Percentiles rank a stretch among this genome's conserved stretches.
phyloP scores from a whole-genome alignment of 202 grass and related monocot genomes.

The Brachypodium distachyon region DNA sequence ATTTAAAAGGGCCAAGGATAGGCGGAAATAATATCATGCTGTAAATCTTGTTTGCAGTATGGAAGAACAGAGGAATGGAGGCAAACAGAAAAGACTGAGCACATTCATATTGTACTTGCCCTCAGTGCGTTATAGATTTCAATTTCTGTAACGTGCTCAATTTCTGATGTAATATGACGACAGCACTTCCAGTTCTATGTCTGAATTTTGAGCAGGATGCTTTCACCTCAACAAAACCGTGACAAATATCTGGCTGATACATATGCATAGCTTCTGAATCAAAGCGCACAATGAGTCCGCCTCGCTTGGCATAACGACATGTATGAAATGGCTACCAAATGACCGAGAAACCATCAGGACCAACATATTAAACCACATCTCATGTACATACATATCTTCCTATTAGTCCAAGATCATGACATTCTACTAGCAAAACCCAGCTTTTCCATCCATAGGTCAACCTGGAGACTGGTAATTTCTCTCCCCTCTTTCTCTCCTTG shows the following conservation, averaged over 20 bases:
- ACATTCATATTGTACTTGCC: not conserved
- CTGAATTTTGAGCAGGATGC: not conserved
- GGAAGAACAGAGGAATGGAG: not conserved
- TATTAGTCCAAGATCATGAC: conserved; percentile 15
- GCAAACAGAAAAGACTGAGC: not conserved
- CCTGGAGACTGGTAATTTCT: not conserved
- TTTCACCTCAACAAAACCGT: not conserved
- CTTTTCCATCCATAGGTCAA: conserved; percentile 12
- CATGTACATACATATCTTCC: conserved; percentile 17
- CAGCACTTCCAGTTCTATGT: not conserved
- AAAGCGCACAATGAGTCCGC: too few relatives aligned
- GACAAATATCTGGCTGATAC: too few relatives aligned
- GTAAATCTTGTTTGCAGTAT: not conserved
- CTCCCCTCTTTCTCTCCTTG: not conserved
- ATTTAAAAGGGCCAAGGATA: conserved; percentile 62
- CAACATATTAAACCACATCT: not conserved
- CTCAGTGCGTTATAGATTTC: not conserved
- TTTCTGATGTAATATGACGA: not conserved
- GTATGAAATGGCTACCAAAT: too few relatives aligned
- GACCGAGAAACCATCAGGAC: conserved; percentile 16
- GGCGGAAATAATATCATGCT: conserved; percentile 12
- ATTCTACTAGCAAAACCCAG: conserved; percentile 33
- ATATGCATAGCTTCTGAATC: too few relatives aligned
- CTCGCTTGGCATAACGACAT: too few relatives aligned
- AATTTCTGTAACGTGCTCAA: not conserved